Base-by-base conservation (phyloP, 371 early-diverging fungal genomes). In the Coemansia sp. region DNA sequence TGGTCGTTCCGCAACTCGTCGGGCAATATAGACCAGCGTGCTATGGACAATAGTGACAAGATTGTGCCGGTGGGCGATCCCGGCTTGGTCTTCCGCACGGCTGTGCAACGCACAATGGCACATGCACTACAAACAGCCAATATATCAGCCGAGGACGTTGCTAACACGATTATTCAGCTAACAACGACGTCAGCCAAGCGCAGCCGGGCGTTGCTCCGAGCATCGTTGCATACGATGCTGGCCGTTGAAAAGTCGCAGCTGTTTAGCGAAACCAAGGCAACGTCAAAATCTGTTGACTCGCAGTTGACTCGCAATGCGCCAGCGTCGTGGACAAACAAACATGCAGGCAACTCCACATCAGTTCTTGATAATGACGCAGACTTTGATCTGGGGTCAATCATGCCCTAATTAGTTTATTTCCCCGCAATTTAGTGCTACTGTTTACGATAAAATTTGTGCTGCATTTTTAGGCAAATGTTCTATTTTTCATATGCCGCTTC, bases 231-330 rank as follows among this genome's bases (percentile, higher is more conserved):
- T 69, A 63, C 66, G 8, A n/a, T 54, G 48, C 51, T 77, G 63
- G 77, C 75, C 1, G 77, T 77, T 0, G 77, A 77, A 47, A 64
- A 67, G 31, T 63, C 66, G 53, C 58, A 53, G 39, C 31, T 76
- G 56, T 77, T 77, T 18, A 66, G 34, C 22, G 59, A 61, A 16
- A 14, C 31, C 21, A 53, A 54, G 5, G 31, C 45, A 5, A 50
- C 61, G 18, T 24, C 54, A 13, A 54, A 40, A 18, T 31, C 22
- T 0, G 39, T 14, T 5, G 26, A 34, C 16, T 22, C 62, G 21
- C 39, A 1, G 3, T 18, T 61, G 31, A 14, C 31, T 16, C 62
- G 52, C 8, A 18, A 45, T 5, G 64, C 50, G 45, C 67, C 65
- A 3, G 54, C 4, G 2, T 14, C 26, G 11, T 73, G 71, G 71